Conservation (phyloP, 306 rosid genomes). For the Inga leiocalycina region DNA sequence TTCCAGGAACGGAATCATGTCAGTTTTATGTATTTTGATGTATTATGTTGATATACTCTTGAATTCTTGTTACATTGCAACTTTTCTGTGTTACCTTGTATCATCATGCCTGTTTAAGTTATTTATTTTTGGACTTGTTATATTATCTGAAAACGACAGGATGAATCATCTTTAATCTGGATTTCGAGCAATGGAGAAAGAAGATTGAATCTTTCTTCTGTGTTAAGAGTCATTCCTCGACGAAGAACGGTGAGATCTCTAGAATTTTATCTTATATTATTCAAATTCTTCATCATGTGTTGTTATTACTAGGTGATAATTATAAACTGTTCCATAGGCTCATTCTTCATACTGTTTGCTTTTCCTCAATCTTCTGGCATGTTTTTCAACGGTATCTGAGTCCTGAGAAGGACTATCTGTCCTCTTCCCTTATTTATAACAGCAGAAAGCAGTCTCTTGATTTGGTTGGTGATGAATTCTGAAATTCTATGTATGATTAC, state of each 20-base stretch:
- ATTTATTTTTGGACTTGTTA: slow-evolving; percentile 22
- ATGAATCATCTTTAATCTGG: slow-evolving; percentile 88
- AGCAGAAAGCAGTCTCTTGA: neutral
- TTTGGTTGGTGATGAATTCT: neutral
- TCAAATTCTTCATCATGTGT: slow-evolving; percentile 18
- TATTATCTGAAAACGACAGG: slow-evolving; percentile 56
- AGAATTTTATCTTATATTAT: slow-evolving; percentile 27
- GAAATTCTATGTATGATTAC: neutral
- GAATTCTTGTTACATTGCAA: neutral
- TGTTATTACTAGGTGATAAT: slow-evolving; percentile 13
- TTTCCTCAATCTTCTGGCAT: neutral
- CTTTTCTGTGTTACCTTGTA: neutral
- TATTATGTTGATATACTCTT: neutral
- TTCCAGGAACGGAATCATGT: neutral
- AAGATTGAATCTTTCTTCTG: slow-evolving; percentile 79
- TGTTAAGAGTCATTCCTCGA: slow-evolving; percentile 89
- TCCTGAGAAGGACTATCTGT: neutral
- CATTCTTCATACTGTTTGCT: neutral
- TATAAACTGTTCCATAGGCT: neutral
- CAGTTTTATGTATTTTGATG: neutral
- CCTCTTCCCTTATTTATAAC: neutral
- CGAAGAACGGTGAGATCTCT: slow-evolving; percentile 92
- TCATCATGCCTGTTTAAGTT: slow-evolving; percentile 6
- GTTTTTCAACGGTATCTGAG: neutral
- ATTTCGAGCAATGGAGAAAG: slow-evolving; percentile 82